Evolutionary conservation across 2,329 filamentous ascomycete genomes (phyloP), one percentile per base, ranked within the genome.

Genomic region (Ascochyta fabae): DNA sequence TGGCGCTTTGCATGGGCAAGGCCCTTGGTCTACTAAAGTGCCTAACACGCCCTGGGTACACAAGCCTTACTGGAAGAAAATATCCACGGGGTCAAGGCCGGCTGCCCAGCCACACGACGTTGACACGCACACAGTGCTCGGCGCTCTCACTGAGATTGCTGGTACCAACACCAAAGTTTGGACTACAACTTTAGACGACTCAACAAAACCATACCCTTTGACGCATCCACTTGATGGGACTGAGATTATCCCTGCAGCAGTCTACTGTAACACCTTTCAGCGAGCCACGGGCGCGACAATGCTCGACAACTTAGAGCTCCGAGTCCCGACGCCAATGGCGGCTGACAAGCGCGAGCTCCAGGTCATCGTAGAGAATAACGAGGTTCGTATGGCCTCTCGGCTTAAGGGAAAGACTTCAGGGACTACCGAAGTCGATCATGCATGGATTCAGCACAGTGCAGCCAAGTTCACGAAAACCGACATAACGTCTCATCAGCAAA

Each of bases 211-310:
- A 0, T 80, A 79, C 60, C 78, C 78, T 3, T 67, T 75, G 2
- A 70, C 52, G 16, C 77, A 80, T 59, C 76, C 72, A 7, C 63
- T 80, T 1, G 68, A 75, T 39, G 77, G 75, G 5, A 76, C 76
- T 1, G 77, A 80, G 54, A 80, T 80, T 34, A 67, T 80, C 6
- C 78, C 78, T 2, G 78, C 77, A 3, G 78, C 76, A 3, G 73
- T 74, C 2, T 66, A 77, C 23, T 63, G 79, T 40, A 79, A 80
- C 56, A 80, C 75, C 1, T 78, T 79, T 46, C 48, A 71, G 13
- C 61, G 72, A 22, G 77, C 72, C 0, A 75, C 74, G 2, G 60
- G 67, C 4, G 68, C 60, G 7, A 55, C 56, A 1, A 45, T 61
- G 2, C 55, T 79, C 3, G 57, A 64, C 7, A 67, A 78, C 36